Evolutionary conservation across 1,139 yeast genomes (phyloP).

Genomic region (Magnusiomyces clavatus): DNA sequence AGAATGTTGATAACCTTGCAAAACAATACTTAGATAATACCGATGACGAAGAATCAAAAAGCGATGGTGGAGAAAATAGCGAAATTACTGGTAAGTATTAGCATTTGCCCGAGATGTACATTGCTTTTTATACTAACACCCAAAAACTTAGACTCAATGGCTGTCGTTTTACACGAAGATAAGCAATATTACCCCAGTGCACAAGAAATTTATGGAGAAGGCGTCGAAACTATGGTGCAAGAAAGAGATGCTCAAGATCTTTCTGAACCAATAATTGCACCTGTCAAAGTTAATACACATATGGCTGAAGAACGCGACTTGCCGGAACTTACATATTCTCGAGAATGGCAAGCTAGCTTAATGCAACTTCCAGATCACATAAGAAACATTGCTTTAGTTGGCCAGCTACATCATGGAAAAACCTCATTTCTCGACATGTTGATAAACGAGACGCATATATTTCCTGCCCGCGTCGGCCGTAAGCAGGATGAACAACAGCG

Average conservation of each 20-base stretch:
- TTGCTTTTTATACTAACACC: too few relatives aligned
- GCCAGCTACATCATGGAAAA: slow-evolving; percentile 82
- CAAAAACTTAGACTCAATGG: too few relatives aligned
- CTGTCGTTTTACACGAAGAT: slow-evolving; percentile 40
- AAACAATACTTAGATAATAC: slow-evolving; percentile 12
- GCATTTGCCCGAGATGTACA: not conserved
- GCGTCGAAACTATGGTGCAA: slow-evolving; percentile 58
- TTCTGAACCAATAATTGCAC: slow-evolving; percentile 60
- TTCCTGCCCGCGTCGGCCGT: slow-evolving; percentile 28
- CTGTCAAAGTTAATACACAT: slow-evolving; percentile 39
- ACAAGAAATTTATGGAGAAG: slow-evolving; percentile 42
- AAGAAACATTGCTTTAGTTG: slow-evolving; percentile 76
- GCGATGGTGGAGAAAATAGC: slow-evolving; percentile 9
- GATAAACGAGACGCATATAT: slow-evolving; percentile 52
- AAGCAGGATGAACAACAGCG: slow-evolving; percentile 41
- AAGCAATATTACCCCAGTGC: slow-evolving; percentile 39
- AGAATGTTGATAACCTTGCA: slow-evolving; percentile 8
- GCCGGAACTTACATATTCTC: slow-evolving; percentile 55
- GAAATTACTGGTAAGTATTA: slow-evolving; percentile 9
- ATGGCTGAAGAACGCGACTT: slow-evolving; percentile 44
- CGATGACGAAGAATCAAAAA: slow-evolving; percentile 7
- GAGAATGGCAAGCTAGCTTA: slow-evolving; percentile 50
- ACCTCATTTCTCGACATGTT: slow-evolving; percentile 70
- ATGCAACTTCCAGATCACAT: slow-evolving; percentile 55
- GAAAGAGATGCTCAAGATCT: slow-evolving; percentile 47